phyloP scores from a whole-genome alignment of 768 basidiomycete species.

The Strobilomyces confusus region DNA sequence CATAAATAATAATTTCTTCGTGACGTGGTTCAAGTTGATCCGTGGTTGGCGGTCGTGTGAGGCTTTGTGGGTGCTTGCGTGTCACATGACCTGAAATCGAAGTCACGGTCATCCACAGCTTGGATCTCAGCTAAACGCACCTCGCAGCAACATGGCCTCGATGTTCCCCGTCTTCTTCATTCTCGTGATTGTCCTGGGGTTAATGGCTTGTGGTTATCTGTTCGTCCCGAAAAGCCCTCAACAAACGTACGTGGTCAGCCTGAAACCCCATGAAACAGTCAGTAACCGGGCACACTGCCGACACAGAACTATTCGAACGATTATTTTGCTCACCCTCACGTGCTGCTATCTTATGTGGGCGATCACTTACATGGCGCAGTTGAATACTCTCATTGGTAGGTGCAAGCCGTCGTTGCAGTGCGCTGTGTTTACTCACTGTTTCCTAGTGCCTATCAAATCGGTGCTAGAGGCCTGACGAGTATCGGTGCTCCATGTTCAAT shows the following conservation, averaged over 20 bases:
- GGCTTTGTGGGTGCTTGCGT: neutral
- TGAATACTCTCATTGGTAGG: slow-evolving; percentile 86
- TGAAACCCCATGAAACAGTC: neutral
- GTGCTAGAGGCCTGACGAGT: slow-evolving; percentile 15
- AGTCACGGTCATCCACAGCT: neutral
- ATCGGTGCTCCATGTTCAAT: slow-evolving; percentile 8
- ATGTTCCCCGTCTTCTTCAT: slow-evolving; percentile 66
- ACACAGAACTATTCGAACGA: slow-evolving; percentile 76
- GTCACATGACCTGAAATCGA: slow-evolving; percentile 9
- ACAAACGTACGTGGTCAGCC: slow-evolving; percentile 65
- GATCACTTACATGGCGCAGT: slow-evolving; percentile 93
- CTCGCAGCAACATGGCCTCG: slow-evolving; percentile 52
- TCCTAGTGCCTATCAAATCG: slow-evolving; percentile 18
- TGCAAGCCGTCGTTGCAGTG: neutral
- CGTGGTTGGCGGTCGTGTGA: too few species aligned
- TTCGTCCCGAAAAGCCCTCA: slow-evolving; percentile 82
- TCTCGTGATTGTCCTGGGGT: slow-evolving; percentile 57
- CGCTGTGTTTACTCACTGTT: neutral
- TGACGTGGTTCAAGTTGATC: neutral
- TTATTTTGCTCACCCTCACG: slow-evolving; percentile 69
- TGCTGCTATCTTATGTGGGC: slow-evolving; percentile 96
- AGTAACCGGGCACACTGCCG: neutral
- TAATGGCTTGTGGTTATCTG: slow-evolving; percentile 63
- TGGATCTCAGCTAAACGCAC: neutral
- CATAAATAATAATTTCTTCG: neutral